Evolutionary conservation across 495 filamentous ascomycete genomes (phyloP).

Genomic region (Astrocystis sublimbata): DNA sequence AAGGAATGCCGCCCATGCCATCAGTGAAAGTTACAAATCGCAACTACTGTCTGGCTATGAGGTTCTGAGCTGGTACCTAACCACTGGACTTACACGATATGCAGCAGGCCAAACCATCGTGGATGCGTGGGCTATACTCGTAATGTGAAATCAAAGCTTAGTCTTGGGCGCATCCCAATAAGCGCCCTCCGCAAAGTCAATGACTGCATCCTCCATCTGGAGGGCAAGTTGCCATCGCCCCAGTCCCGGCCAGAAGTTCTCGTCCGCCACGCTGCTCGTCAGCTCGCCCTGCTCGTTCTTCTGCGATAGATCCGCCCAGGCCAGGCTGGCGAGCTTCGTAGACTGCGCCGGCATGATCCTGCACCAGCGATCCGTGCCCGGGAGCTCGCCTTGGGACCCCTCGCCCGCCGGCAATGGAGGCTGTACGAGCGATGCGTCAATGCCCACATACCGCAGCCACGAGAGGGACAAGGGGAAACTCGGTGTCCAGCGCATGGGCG

Average conservation of each 20-base stretch:
- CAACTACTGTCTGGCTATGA: too few relatives aligned
- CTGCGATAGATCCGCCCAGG: constrained; percentile 47
- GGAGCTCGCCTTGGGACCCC: constrained; percentile 32
- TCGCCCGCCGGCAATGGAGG: constrained; percentile 46
- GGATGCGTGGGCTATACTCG: too few relatives aligned
- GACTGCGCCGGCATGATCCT: constrained; percentile 26
- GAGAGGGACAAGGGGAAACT: constrained; percentile 43
- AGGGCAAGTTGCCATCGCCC: constrained; percentile 46
- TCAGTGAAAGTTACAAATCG: too few relatives aligned
- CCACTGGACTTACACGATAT: too few relatives aligned
- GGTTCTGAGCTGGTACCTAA: too few relatives aligned
- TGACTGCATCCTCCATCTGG: constrained; percentile 42
- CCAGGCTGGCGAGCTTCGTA: constrained; percentile 25
- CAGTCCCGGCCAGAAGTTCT: constrained; percentile 50
- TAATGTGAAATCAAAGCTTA: constrained; percentile 10
- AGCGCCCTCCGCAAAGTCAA: constrained; percentile 37
- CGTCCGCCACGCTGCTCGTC: constrained; percentile 8
- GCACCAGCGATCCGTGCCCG: constrained; percentile 39
- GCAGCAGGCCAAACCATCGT: too few relatives aligned
- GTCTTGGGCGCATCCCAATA: constrained; percentile 25
- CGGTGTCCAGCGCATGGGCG: constrained; percentile 42
- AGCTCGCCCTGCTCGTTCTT: constrained; percentile 18
- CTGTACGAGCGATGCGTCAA: constrained; percentile 41
- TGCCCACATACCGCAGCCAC: constrained; percentile 34
- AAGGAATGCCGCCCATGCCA: too few relatives aligned